Conservation (phyloP, 257 asterid genomes). For the Fraxinus americana region DNA sequence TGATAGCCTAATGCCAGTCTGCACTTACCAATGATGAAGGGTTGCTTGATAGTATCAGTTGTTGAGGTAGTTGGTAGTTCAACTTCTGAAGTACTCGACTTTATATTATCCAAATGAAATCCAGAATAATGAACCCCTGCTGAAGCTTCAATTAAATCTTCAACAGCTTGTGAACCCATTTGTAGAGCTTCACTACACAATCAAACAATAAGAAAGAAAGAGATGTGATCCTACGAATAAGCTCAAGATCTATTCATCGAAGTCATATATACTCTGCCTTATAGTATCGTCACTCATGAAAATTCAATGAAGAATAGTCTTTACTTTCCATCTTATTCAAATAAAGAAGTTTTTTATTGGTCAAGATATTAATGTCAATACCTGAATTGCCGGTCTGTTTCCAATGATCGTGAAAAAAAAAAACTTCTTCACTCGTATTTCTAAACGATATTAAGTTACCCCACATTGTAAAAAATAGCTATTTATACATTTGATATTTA, state of each 20-base stretch:
- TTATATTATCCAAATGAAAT: slow-evolving; percentile 62
- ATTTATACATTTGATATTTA: not conserved
- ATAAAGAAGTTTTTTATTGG: not conserved
- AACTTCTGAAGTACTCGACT: slow-evolving; percentile 35
- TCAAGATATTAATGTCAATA: not conserved
- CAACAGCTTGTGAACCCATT: slow-evolving; percentile 92
- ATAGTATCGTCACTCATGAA: not conserved
- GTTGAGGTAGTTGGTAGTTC: slow-evolving; percentile 62
- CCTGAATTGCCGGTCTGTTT: not conserved
- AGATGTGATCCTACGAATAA: slow-evolving; percentile 11
- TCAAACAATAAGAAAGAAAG: not conserved
- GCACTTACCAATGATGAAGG: slow-evolving; percentile 84
- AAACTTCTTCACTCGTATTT: not conserved
- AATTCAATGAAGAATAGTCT: not conserved
- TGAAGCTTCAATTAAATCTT: slow-evolving; percentile 87
- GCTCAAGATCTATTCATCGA: slow-evolving; percentile 9
- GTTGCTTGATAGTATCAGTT: slow-evolving; percentile 67
- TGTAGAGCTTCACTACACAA: slow-evolving; percentile 34
- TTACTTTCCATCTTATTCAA: not conserved
- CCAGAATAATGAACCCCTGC: slow-evolving; percentile 95
- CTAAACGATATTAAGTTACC: not conserved
- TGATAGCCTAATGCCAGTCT: not conserved
- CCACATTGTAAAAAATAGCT: not conserved
- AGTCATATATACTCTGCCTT: not conserved
- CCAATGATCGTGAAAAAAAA: not conserved